Evolutionary conservation across 75 land plant genomes (phyloP), one percentile per base, ranked within the genome.

Genomic region (Isoetes taiwanensis): DNA sequence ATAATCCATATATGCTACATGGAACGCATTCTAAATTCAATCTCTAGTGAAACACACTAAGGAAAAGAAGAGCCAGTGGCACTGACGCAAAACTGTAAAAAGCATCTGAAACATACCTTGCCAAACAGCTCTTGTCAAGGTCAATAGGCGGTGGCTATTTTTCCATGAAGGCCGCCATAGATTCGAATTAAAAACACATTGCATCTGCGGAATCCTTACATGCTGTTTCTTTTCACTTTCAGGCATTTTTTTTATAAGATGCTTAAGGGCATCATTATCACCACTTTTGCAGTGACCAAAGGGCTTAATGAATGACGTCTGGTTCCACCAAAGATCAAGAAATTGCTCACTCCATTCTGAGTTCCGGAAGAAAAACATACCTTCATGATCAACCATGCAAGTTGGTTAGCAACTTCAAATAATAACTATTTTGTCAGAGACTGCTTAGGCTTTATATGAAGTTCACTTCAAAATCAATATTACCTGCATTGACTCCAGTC

Each of bases 401-500:
- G 17, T 28, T 41, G 16, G 6, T 23, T 1, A 40, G 6, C 26
- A 38, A 14, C 10, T 19, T 12, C 26, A 5, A 23, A 41, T 5
- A 24, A 14, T 5, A 19, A 43, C 14, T 26, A 57, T 35, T 20
- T 28, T 1, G 26, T 14, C 34, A 37, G 9, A 38, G 34, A 19
- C 28, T 24, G 17, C 25, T 39, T 34, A 23, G 59, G 9, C 59
- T 28, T 42, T n/a, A 43, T 10, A 38, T 19, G 8, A 58, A n/a
- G 21, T 4, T 0, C 10, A 40, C 29, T 29, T 23, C 26, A 27
- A 14, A 24, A 59, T 26, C 57, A n/a, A 2, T 41, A 0, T 28
- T 54, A 81, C 84, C 84, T 61, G 84, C 78, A 72, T 81, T 81
- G 19, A 79, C 75, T n/a, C 84, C 84, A 28, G 77, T 81, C 10